A percentile compares a stretch with the other conserved stretches of the same genome.
These are phyloP conservation scores for Trametes elegans DNA, from an alignment of 768 basidiomycete genomes.

Conservation along the genomic window DNA sequence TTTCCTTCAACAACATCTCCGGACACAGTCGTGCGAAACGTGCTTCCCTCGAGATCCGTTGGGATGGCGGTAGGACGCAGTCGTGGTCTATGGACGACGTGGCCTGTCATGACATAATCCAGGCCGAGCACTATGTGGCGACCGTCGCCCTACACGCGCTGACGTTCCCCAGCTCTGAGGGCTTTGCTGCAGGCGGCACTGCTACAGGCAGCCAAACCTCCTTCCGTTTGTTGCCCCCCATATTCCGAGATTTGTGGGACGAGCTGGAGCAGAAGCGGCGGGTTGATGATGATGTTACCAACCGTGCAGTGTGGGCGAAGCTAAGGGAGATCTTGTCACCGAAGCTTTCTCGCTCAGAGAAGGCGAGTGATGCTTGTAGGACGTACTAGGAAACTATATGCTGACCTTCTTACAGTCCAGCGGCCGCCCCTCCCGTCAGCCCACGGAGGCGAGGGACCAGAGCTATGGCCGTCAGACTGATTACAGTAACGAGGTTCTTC, in stretches of 20 bases:
- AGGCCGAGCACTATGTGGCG: conserved; percentile 90
- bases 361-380: conserved; percentile 34
- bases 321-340: conserved; percentile 60
- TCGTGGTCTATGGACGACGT: conserved; percentile 84
- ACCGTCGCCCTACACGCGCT: conserved; percentile 82
- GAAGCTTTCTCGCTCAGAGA: conserved; percentile 47
- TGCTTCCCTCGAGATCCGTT: conserved; percentile 68
- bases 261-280: conserved; percentile 74
- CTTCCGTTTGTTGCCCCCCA: conserved; percentile 76
- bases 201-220: conserved; percentile 54
- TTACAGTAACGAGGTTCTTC: conserved; percentile 21
- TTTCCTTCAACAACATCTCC: conserved; percentile 65
- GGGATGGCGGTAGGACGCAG: conserved; percentile 58
- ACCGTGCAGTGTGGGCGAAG: conserved; percentile 70
- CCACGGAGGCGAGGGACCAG: conserved; percentile 18
- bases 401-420: background rate
- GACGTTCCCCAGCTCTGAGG: conserved; percentile 58
- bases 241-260: conserved; percentile 90
- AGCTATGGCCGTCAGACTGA: background rate
- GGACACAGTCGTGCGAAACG: conserved; percentile 74
- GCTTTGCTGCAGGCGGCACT: conserved; percentile 57
- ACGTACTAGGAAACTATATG: background rate
- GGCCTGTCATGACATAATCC: conserved; percentile 71
- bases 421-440: conserved; percentile 2
- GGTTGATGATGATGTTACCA: conserved; percentile 54